A percentile compares a stretch with the other conserved stretches of the same genome.
Evolutionary conservation across 805 yeast species (phyloP).

Genomic region (Nematodospora valgi): DNA sequence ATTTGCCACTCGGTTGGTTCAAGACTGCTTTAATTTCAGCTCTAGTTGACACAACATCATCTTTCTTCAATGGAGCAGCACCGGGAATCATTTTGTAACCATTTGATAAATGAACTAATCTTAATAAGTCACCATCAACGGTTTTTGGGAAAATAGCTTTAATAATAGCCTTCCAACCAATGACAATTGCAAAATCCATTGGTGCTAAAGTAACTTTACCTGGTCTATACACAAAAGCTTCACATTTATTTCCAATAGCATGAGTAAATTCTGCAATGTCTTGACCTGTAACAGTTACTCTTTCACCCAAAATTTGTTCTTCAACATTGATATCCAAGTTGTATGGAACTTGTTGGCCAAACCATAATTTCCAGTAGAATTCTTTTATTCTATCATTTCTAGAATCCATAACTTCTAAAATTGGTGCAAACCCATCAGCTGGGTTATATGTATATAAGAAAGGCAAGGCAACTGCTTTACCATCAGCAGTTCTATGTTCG

Average conservation of each 20-base stretch:
- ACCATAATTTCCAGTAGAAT: constrained; percentile 98
- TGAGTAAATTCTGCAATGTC: constrained; percentile 91
- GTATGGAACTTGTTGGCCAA: constrained; percentile 57
- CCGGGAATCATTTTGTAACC: constrained; percentile 92
- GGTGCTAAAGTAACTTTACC: constrained; percentile 89
- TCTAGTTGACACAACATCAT: constrained; percentile 75
- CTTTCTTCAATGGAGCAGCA: constrained; percentile 83
- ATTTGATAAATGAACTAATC: constrained; percentile 91
- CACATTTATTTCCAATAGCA: constrained; percentile 96
- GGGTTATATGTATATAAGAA: constrained; percentile 79
- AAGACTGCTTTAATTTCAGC: constrained; percentile 87
- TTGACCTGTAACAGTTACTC: constrained; percentile 64
- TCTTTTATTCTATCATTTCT: constrained; percentile 91
- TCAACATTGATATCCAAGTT: constrained; percentile 72
- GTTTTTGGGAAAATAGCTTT: constrained; percentile 96
- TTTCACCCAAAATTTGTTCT: constrained; percentile 66
- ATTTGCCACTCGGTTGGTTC: constrained; percentile 90
- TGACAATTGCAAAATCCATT: constrained; percentile 98
- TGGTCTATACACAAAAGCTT: constrained; percentile 87
- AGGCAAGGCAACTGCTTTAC: constrained; percentile 68
- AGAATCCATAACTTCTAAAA: constrained; percentile 82
- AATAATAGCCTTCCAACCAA: constrained; percentile 98
- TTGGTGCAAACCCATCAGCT: constrained; percentile 92
- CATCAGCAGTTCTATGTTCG: constrained; percentile 85
- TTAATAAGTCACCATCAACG: constrained; percentile 94